Evolutionary conservation across 148 eudicot genomes (phyloP), one percentile per base, ranked within the genome.

Genomic region (Rhododendron kiyosumense): DNA sequence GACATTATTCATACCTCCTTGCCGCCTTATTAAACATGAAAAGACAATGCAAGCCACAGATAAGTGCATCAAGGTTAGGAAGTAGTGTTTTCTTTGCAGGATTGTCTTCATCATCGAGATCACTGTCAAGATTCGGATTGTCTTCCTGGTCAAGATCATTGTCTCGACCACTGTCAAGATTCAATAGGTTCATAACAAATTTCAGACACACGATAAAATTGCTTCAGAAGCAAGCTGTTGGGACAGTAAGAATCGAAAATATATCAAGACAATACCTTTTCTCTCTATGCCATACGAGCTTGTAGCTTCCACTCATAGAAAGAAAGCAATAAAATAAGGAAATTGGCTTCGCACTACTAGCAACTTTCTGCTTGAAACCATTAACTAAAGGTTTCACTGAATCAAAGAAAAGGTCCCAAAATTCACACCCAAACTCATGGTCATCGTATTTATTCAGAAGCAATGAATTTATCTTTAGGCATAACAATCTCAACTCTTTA

Each of bases 301-400:
- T 91, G 90, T 78, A 87, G 91, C 94, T 94, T 86, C 90, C 92
- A 87, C 99, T 97, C 99, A 97, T 97, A 71, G 94, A 94, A 88
- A 97, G 94, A 91, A 97, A 94, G 88, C 99, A 97, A 85, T 89
- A 89, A 90, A 97, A 95, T 87, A 96, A 89, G 75, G 99, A 93
- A 82, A 96, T 95, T 73, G 99, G 98, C 94, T 92, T 95, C 94
- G 92, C 95, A 75, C 98, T 95, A 86, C 93, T 97, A 85, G 98
- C 93, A 41, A 96, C 94, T 88, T 94, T 95, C 85, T 92, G 94
- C 92, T 91, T 95, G 88, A 95, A 95, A 74, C 94, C 92, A 87
- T 87, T 86, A n/a, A 95, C 85, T 83, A 97, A 92, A 69, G 98
- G 97, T 87, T 92, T 93, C 83, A 94, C 92, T 9, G 99, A 92